Conservation (phyloP, 1,139 yeast species). For the Sporopachydermia cereana region DNA sequence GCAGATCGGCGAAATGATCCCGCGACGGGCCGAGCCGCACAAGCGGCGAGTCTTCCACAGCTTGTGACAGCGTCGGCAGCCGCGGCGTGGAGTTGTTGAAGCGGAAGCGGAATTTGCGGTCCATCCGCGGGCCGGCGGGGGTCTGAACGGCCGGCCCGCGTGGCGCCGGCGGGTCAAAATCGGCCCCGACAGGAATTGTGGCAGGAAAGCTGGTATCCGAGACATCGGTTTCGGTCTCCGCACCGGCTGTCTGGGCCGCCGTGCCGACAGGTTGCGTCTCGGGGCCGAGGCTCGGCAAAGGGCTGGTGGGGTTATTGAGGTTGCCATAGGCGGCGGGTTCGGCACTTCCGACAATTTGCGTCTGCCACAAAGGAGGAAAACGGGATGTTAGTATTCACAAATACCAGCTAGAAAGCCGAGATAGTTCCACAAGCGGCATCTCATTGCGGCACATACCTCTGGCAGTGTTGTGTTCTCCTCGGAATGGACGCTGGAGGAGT, state of each 20-base stretch:
- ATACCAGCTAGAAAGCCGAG: neutral
- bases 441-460: neutral
- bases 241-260: no score
- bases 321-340: neutral
- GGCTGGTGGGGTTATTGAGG: no score
- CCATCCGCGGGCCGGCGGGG: neutral
- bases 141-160: no score
- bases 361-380: neutral
- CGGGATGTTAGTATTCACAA: neutral
- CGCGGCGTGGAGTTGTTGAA: slow-evolving; percentile 2
- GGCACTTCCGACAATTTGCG: neutral
- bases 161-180: no score
- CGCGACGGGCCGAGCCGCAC: neutral
- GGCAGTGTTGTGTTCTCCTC: neutral
- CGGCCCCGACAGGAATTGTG: no score
- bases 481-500: neutral
- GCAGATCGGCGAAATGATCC: neutral
- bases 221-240: no score
- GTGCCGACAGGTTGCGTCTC: no score
- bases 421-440: neutral
- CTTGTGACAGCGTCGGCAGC: slow-evolving; percentile 2
- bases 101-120: neutral
- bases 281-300: no score
- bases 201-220: no score
- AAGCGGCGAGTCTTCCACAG: neutral